Evolutionary conservation across 495 filamentous ascomycete genomes (phyloP).

Genomic region (Friedmanniomyces endolithicus): DNA sequence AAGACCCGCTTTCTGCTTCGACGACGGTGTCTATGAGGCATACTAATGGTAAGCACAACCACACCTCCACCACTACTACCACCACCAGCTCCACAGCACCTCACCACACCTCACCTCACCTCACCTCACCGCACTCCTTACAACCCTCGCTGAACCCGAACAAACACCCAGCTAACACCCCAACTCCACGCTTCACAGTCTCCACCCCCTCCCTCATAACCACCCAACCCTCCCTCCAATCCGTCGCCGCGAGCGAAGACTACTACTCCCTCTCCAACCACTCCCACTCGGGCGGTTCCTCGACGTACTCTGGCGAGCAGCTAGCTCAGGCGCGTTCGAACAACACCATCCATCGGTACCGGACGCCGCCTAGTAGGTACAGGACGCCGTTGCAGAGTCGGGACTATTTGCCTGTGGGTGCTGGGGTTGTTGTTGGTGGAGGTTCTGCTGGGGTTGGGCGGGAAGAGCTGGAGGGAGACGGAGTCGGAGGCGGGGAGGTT

Average conservation of each 20-base stretch:
- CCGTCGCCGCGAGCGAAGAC: slow-evolving; percentile 53
- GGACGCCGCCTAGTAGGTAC: slow-evolving; percentile 27
- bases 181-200: too few species aligned
- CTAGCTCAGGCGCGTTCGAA: neutral
- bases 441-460: too few species aligned
- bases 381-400: slow-evolving; percentile 21
- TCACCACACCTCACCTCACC: too few species aligned
- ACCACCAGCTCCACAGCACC: neutral
- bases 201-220: slow-evolving; percentile 39
- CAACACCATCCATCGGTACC: slow-evolving; percentile 38
- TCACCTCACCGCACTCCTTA: too few species aligned
- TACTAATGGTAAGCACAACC: slow-evolving; percentile 16
- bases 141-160: too few species aligned
- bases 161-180: too few species aligned
- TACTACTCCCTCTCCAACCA: slow-evolving; percentile 48
- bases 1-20: neutral
- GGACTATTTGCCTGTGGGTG: neutral
- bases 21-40: slow-evolving; percentile 8
- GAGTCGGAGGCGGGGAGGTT: too few species aligned
- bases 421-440: too few species aligned
- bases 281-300: slow-evolving; percentile 34
- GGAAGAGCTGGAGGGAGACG: neutral
- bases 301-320: slow-evolving; percentile 36
- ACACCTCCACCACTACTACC: neutral
- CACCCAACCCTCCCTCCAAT: slow-evolving; percentile 45